Base-by-base conservation (phyloP, 768 basidiomycete species). In the Sporobolomyces phaffii region DNA sequence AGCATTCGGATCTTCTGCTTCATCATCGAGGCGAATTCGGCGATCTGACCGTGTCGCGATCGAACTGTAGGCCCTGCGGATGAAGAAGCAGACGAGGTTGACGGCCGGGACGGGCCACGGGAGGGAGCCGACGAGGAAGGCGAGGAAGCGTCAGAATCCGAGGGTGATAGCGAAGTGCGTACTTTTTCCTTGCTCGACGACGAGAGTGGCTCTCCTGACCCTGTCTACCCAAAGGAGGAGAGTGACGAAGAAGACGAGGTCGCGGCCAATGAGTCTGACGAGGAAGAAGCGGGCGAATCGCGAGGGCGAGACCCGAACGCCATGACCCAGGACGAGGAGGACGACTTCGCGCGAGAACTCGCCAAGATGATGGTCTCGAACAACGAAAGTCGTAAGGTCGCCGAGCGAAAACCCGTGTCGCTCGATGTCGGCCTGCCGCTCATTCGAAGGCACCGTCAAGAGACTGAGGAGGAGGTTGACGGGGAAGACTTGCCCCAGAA, bases 311-410 rank as follows among this genome's bases (percentile, higher is more conserved):
- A 75, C 43, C 74, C 74, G 36, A 65, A 72, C 33, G 70, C 65
- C 13, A 64, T 63, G 45, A 68, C 72, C 14, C 60, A 74, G 15
- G 73, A 73, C 29, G 77, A 88, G 24, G 89, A 94, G 51, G 88
- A 86, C 3, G 94, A 93, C 38, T 99, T 99, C 74, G 89, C 87
- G 13, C 91, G 91, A 76, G 96, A 98, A 76, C 83, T 99, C 24
- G 91, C 94, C 4, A 97, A 89, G 79, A 86, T 99, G 80, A 86
- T 97, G 52, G 91, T 89, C 1, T 91, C 94, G 73, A 40, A 53
- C 20, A 41, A 87, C 85, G 20, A 89, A 90, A 22, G 24, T 22
- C 91, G 96, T 72, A 84, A 87, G 5, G 71, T 90, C 88, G 85
- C 91, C 26, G 92, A 96, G 75, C 88, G 89, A 10, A 70, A 66